Conservation (phyloP, 179 eudicot genomes). For the Silene vulgaris region DNA sequence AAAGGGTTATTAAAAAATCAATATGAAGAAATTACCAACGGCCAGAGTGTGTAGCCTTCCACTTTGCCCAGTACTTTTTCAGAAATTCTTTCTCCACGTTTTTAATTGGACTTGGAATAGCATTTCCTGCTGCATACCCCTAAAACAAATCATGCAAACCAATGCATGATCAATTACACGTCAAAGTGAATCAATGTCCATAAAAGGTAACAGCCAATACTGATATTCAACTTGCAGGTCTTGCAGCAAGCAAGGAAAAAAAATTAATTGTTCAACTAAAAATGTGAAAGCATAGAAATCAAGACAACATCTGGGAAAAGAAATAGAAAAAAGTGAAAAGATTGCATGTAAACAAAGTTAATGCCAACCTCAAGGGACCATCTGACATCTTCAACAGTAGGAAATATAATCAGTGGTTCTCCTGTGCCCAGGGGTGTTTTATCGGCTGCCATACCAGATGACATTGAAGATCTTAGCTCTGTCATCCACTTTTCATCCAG, state of each 20-base stretch:
- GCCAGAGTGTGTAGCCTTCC: constrained; percentile 82
- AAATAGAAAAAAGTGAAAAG: neutral
- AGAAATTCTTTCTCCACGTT: constrained; percentile 89
- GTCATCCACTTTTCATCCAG: constrained; percentile 99
- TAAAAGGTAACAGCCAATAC: neutral
- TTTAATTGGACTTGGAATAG: constrained; percentile 80
- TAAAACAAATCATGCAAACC: constrained; percentile 24
- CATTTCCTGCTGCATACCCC: constrained; percentile 97
- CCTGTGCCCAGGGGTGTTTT: constrained; percentile 73
- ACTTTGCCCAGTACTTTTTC: constrained; percentile 87
- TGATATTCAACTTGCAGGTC: neutral
- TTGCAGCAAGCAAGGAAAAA: neutral
- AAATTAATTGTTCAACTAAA: neutral
- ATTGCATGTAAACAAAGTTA: neutral
- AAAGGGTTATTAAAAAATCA: neutral
- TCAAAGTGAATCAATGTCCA: neutral
- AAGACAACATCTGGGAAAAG: too few relatives aligned
- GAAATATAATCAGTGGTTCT: constrained; percentile 82
- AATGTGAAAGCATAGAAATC: neutral
- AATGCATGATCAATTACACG: neutral
- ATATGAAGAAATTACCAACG: constrained; percentile 49
- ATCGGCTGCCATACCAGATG: constrained; percentile 71
- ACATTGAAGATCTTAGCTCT: constrained; percentile 79
- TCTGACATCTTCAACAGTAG: constrained; percentile 91
- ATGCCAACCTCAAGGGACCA: constrained; percentile 79